A percentile compares a stretch with the other conserved stretches of the same genome.
Conservation (phyloP, 179 eudicot species). For the Beta lomatogona region DNA sequence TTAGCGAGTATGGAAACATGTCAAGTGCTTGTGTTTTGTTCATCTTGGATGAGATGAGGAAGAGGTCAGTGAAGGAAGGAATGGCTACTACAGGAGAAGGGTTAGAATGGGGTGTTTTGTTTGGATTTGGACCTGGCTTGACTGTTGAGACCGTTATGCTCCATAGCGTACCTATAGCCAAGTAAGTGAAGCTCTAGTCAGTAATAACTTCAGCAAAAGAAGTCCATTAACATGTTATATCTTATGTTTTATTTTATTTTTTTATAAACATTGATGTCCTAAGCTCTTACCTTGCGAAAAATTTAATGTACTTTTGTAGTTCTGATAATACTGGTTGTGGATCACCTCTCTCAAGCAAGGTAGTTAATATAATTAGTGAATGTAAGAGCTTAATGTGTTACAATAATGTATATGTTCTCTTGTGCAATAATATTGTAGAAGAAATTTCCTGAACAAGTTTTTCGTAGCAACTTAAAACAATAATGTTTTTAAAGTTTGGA, state of each 20-base stretch:
- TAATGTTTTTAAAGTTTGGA: too few species aligned
- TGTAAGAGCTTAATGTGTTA: too few species aligned
- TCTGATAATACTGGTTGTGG: not conserved
- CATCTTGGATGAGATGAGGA: conserved; percentile 15
- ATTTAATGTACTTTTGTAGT: not conserved
- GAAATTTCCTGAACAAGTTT: too few species aligned
- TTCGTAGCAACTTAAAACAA: too few species aligned
- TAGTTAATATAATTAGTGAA: too few species aligned
- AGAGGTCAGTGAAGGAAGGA: conserved; percentile 6
- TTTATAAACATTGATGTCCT: not conserved
- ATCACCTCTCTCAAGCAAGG: too few species aligned
- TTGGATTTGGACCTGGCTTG: conserved; percentile 9
- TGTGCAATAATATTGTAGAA: too few species aligned
- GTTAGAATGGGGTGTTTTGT: conserved; percentile 13
- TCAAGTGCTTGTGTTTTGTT: conserved; percentile 16
- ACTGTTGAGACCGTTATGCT: conserved; percentile 4
- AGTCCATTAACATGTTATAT: not conserved
- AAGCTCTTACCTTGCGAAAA: not conserved
- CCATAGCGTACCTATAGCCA: not conserved
- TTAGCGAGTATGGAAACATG: conserved; percentile 14
- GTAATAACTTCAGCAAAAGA: not conserved
- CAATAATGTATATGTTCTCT: too few species aligned
- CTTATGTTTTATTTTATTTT: not conserved
- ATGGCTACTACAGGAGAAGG: conserved; percentile 8
- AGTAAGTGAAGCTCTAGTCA: not conserved